phyloP scores from a whole-genome alignment of 2,329 filamentous ascomycete genomes.

The Penicillium sp. region DNA sequence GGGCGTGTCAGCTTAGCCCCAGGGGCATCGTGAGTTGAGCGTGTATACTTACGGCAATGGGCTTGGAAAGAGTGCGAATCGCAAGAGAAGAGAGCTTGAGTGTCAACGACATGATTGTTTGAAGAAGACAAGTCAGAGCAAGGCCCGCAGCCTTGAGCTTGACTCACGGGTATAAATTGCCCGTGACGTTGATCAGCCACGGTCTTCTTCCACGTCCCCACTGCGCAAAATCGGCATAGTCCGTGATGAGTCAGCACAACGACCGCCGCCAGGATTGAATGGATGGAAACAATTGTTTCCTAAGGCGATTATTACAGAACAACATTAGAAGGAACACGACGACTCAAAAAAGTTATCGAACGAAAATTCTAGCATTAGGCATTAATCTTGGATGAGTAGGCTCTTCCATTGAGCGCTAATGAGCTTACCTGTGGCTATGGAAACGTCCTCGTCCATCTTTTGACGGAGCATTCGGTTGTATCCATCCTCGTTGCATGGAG shows the following conservation, averaged over 20 bases:
- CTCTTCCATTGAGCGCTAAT: no score
- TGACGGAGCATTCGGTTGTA: no score
- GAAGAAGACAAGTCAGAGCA: slow-evolving; percentile 1
- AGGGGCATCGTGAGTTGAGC: not conserved
- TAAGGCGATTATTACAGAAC: no score
- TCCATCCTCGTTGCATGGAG: no score
- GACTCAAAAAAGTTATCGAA: no score
- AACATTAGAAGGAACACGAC: no score
- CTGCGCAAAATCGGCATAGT: slow-evolving; percentile 4
- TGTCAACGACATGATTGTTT: slow-evolving; percentile 64
- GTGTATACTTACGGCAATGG: slow-evolving; percentile 63
- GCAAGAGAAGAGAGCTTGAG: slow-evolving; percentile 70
- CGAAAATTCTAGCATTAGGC: no score
- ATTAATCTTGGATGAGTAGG: no score
- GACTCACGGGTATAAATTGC: slow-evolving; percentile 19
- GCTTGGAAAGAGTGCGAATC: slow-evolving; percentile 70
- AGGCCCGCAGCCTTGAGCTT: slow-evolving; percentile 17
- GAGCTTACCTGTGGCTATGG: no score
- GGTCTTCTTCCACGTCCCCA: not conserved
- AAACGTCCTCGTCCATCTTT: no score
- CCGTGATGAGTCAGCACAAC: not conserved
- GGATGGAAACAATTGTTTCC: no score
- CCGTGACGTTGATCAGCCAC: slow-evolving; percentile 21
- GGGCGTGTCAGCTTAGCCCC: slow-evolving; percentile 30
- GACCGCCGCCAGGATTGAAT: no score